Conservation (phyloP, 306 rosid genomes). For the Fagus crenata region DNA sequence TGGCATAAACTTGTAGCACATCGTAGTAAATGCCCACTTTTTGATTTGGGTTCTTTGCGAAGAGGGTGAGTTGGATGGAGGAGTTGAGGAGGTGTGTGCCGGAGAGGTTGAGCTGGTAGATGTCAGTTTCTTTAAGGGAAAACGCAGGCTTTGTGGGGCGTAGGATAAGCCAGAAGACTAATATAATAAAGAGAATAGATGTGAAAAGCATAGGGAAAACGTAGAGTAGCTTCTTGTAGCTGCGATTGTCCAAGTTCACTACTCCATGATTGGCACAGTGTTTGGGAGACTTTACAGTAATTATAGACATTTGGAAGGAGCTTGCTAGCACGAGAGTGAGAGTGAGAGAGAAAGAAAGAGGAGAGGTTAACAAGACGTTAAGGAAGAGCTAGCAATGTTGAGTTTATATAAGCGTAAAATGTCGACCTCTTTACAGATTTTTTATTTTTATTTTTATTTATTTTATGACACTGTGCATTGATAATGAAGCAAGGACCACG, state of each 20-base stretch:
- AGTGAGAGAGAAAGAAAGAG: conserved; percentile 8
- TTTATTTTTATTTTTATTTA: too few relatives aligned
- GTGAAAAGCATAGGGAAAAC: conserved; percentile 53
- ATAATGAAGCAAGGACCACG: too few relatives aligned
- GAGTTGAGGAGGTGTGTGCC: conserved; percentile 66
- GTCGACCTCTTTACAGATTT: too few relatives aligned
- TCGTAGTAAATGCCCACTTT: conserved; percentile 83
- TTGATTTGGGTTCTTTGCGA: conserved; percentile 78
- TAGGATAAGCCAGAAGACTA: conserved; percentile 65
- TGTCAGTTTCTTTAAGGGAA: conserved; percentile 63
- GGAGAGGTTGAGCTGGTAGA: conserved; percentile 70
- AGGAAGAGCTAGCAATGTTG: conserved; percentile 38
- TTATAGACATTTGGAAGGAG: conserved; percentile 65
- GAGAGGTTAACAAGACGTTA: conserved; percentile 44
- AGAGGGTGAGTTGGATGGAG: conserved; percentile 73
- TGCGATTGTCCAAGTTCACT: conserved; percentile 35
- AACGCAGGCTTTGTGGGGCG: conserved; percentile 78
- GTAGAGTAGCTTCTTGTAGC: conserved; percentile 61
- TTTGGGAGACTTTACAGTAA: conserved; percentile 58
- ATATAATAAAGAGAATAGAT: conserved; percentile 45
- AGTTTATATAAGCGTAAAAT: conserved; percentile 25
- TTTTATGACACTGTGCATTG: too few relatives aligned
- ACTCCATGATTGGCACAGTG: conserved; percentile 68
- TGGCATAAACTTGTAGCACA: conserved; percentile 60
- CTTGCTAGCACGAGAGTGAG: conserved; percentile 15